Percentiles rank a stretch among this genome's conserved stretches.
Evolutionary conservation across 768 basidiomycete genomes (phyloP).

Genomic region (Mycena vitilis): DNA sequence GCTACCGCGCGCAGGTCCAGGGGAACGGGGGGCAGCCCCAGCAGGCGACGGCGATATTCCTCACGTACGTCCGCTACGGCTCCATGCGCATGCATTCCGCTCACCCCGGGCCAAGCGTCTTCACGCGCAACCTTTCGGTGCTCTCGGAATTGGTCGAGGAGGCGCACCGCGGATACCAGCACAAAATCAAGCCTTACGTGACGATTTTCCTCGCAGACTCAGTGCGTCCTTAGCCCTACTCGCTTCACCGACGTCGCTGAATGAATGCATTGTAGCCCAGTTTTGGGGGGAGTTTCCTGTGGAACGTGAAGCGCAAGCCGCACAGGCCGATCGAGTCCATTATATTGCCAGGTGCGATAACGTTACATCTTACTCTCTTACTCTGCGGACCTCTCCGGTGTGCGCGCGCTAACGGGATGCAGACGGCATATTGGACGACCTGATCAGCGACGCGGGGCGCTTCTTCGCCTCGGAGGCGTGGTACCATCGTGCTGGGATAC

Average conservation of each 20-base stretch:
- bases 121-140: conserved; percentile 51
- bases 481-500: conserved; percentile 50
- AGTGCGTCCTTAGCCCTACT: conserved; percentile 29
- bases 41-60: conserved; percentile 41
- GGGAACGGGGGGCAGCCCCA: conserved; percentile 26
- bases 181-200: conserved; percentile 49
- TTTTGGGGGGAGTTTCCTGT: conserved; percentile 51
- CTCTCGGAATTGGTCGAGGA: conserved; percentile 52
- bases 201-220: conserved; percentile 51
- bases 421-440: conserved; percentile 57
- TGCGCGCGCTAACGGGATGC: conserved; percentile 27
- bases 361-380: no score
- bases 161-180: conserved; percentile 49
- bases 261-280: conserved; percentile 41
- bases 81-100: neutral
- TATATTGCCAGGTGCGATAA: conserved; percentile 28
- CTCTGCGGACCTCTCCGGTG: no score
- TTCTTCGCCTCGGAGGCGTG: conserved; percentile 69
- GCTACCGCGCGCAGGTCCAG: conserved; percentile 38
- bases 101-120: conserved; percentile 45
- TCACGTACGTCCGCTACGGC: conserved; percentile 43
- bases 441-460: conserved; percentile 64
- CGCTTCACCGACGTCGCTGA: conserved; percentile 7
- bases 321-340: conserved; percentile 52
- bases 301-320: conserved; percentile 61